These are phyloP conservation scores for Fusarium armeniacum DNA, from an alignment of 2,329 filamentous ascomycete species.

Conservation along the genomic window DNA sequence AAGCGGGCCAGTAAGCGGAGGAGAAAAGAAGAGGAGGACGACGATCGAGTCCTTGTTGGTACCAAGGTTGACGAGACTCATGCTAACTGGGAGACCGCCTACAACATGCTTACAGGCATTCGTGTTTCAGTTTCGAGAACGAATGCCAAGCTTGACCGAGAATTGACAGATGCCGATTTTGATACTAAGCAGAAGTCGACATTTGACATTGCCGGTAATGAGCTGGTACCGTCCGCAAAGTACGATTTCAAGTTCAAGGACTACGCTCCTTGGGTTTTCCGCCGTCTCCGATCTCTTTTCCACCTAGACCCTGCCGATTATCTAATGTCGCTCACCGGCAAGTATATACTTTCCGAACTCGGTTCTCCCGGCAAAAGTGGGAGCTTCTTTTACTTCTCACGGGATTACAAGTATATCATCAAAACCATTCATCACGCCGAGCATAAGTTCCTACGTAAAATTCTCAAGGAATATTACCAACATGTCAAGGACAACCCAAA, in stretches of 20 bases:
- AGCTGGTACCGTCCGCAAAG: conserved; percentile 96
- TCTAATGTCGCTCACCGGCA: conserved; percentile 96
- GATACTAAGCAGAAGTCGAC: conserved; percentile 96
- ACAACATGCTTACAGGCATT: conserved; percentile 99
- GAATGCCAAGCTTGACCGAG: conserved; percentile 95
- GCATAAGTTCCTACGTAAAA: conserved; percentile 87
- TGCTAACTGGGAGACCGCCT: conserved; percentile 96
- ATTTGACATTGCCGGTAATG: conserved; percentile 98
- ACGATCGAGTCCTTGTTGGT: conserved; percentile 93
- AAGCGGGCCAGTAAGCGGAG: conserved; percentile 90
- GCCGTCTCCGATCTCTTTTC: conserved; percentile 88
- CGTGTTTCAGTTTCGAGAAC: conserved; percentile 96
- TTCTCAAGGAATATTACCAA: conserved; percentile 91
- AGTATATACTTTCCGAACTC: conserved; percentile 97
- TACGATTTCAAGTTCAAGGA: conserved; percentile 99
- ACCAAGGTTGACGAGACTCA: conserved; percentile 98
- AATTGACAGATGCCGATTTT: conserved; percentile 92
- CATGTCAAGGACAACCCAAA: conserved; percentile 96
- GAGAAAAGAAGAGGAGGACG: conserved; percentile 87
- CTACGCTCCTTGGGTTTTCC: conserved; percentile 99
- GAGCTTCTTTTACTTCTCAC: conserved; percentile 99
- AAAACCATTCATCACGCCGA: conserved; percentile 98
- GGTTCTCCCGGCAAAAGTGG: conserved; percentile 98
- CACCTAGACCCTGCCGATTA: conserved; percentile 96
- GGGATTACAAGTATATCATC: conserved; percentile 99